Conservation (phyloP, 2,329 filamentous ascomycete genomes). For the Alternaria panax region DNA sequence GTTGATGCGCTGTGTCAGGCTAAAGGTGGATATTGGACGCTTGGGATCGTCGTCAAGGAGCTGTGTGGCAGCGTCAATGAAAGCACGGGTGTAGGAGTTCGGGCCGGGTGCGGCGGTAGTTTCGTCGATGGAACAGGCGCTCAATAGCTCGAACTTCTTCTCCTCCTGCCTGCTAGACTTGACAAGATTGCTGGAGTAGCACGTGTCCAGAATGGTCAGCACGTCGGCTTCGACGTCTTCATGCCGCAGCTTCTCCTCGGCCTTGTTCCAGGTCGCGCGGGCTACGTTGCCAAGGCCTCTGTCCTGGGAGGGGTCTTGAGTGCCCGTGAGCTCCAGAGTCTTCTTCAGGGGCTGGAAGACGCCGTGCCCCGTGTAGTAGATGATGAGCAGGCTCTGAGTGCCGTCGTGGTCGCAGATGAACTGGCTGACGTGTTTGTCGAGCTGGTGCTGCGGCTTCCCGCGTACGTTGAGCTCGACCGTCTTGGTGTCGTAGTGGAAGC, state of each 20-base stretch:
- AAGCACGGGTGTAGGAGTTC: constrained; percentile 45
- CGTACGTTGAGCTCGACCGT: constrained; percentile 44
- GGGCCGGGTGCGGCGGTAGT: constrained; percentile 40
- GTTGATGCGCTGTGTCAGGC: constrained; percentile 38
- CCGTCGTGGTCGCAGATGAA: constrained; percentile 44
- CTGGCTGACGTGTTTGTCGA: constrained; percentile 34
- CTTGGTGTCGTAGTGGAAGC: constrained; percentile 41
- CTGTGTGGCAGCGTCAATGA: constrained; percentile 41
- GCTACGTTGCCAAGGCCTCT: constrained; percentile 36
- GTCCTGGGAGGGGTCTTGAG: constrained; percentile 15
- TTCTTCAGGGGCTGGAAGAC: constrained; percentile 31
- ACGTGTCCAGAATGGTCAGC: constrained; percentile 50
- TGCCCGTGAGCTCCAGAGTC: constrained; percentile 38
- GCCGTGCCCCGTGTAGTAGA: constrained; percentile 53
- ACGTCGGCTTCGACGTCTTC: constrained; percentile 45
- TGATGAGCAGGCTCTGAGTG: constrained; percentile 44
- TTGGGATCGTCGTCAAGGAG: constrained; percentile 30
- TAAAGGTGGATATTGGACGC: constrained; percentile 41
- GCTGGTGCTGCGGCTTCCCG: constrained; percentile 45
- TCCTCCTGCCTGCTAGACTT: constrained; percentile 36
- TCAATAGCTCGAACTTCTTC: constrained; percentile 44
- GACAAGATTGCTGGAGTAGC: constrained; percentile 47
- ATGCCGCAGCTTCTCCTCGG: constrained; percentile 37
- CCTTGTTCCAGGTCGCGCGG: constrained; percentile 46
- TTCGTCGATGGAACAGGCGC: constrained; percentile 37